Evolutionary conservation across 768 basidiomycete genomes (phyloP).

Genomic region (Cubamyces lactineus): DNA sequence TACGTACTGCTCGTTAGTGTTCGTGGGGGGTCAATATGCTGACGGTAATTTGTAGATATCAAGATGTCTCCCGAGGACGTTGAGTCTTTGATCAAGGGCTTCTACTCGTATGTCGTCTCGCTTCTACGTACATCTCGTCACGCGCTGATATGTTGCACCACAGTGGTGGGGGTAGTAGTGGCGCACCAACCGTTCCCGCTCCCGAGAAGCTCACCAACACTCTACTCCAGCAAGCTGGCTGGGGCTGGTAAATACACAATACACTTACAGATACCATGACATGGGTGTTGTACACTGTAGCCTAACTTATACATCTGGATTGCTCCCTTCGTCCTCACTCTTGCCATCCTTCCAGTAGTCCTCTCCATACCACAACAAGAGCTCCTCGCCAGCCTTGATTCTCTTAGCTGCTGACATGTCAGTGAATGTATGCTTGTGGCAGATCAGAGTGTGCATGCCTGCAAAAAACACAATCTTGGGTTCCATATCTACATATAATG

Average conservation of each 20-base stretch:
- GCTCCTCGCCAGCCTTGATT: conserved; percentile 38
- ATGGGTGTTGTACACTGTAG: not conserved
- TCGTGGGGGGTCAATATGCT: not conserved
- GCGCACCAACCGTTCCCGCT: conserved; percentile 15
- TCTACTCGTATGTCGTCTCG: conserved; percentile 45
- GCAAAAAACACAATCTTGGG: conserved; percentile 42
- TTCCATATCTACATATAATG: conserved; percentile 37
- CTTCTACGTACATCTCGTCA: not conserved
- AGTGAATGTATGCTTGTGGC: not conserved
- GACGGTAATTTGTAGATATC: conserved; percentile 57
- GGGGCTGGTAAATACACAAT: conserved; percentile 27
- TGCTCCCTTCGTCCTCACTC: not conserved
- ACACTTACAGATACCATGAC: not conserved
- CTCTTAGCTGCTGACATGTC: conserved; percentile 24
- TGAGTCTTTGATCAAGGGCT: conserved; percentile 65
- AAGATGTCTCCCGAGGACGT: conserved; percentile 77
- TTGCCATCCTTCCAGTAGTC: conserved; percentile 30
- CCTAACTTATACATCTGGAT: not conserved
- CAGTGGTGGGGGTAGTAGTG: conserved; percentile 21
- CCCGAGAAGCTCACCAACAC: conserved; percentile 32
- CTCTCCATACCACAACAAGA: conserved; percentile 41
- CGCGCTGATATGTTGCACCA: not conserved
- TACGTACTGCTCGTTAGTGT: conserved; percentile 35
- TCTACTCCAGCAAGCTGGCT: conserved; percentile 33
- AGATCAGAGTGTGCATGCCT: conserved; percentile 32